Evolutionary conservation across 2,329 filamentous ascomycete genomes (phyloP).

Genomic region (Penicillium sp.): DNA sequence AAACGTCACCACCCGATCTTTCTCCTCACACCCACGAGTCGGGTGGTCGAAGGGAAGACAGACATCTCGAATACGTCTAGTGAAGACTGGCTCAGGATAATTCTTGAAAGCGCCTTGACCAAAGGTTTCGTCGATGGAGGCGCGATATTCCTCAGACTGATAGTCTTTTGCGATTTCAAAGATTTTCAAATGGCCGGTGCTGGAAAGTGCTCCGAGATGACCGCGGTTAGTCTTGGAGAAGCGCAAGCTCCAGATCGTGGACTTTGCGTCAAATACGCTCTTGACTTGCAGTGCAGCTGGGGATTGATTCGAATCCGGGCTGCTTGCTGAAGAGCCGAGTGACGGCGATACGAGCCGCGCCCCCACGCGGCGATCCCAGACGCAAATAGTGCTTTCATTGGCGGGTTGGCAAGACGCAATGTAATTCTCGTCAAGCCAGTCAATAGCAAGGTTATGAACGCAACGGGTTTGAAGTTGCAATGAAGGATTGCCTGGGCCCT

Average conservation of each 20-base stretch:
- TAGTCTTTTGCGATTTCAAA: constrained; percentile 58
- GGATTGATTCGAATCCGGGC: constrained; percentile 36
- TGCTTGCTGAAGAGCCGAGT: constrained; percentile 32
- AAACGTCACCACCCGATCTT: constrained; percentile 58
- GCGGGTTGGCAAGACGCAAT: constrained; percentile 60
- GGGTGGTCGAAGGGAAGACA: constrained; percentile 49
- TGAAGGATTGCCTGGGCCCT: constrained; percentile 43
- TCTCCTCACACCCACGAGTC: constrained; percentile 46
- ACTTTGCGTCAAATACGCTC: constrained; percentile 54
- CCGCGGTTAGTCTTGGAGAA: constrained; percentile 62
- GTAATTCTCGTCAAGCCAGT: constrained; percentile 66
- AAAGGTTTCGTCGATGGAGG: constrained; percentile 42
- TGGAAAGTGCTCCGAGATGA: constrained; percentile 60
- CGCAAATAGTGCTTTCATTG: constrained; percentile 59
- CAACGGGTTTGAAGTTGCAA: constrained; percentile 58
- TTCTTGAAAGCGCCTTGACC: constrained; percentile 43
- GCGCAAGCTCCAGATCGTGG: constrained; percentile 63
- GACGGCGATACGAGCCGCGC: constrained; percentile 39
- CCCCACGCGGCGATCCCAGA: constrained; percentile 62
- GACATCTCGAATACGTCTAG: constrained; percentile 49
- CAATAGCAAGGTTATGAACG: constrained; percentile 65
- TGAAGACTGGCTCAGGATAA: constrained; percentile 48
- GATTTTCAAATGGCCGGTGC: constrained; percentile 59
- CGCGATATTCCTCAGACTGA: constrained; percentile 40
- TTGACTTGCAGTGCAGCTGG: constrained; percentile 60